Base-by-base conservation (phyloP, 305 asterid species). In the Withania somnifera region DNA sequence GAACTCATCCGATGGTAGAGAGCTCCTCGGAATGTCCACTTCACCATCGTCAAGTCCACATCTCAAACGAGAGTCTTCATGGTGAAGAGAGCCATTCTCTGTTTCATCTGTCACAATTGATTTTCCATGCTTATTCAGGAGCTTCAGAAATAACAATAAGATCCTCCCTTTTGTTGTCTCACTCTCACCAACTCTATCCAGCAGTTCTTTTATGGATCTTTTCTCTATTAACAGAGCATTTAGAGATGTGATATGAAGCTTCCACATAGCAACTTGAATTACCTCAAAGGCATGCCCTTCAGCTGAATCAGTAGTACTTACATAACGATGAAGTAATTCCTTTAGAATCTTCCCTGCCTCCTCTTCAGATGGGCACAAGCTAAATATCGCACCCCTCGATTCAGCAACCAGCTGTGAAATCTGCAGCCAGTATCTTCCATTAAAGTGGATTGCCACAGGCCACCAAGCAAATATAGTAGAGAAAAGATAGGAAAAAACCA, bases 311-410 rank as follows among this genome's bases (percentile, higher is more conserved):
- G 81, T 66, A 67, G 89, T 79, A 34, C 92, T 86, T 56, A 84
- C 86, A 52, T 88, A 91, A 56, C 80, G 73, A 57, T 78, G 95
- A 77, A 95, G 92, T 88, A 95, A 83, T 82, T 90, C 89, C 63
- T 84, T 88, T 73, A 95, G 76, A 63, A 87, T 78, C 83, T 79
- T 89, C 60, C 97, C 98, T 26, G 97, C 97, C 82, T 93, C 97
- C 86, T 84, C 93, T 75, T 93, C 98, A 6, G 89, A 82, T 73
- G 97, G 93, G 77, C 94, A 97, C 91, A 94, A 83, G 82, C 85
- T 78, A 85, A 94, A 90, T 24, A 86, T 51, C 40, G 86, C 87
- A 73, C 76, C 82, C 86, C 90, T 87, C 34, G 92, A 88, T 86
- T 90, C 95, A 85, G 88, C 86, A 82, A 91, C 78, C 51, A 92